phyloP scores from a whole-genome alignment of 2,329 filamentous ascomycete genomes.

The Onygenales sp. region DNA sequence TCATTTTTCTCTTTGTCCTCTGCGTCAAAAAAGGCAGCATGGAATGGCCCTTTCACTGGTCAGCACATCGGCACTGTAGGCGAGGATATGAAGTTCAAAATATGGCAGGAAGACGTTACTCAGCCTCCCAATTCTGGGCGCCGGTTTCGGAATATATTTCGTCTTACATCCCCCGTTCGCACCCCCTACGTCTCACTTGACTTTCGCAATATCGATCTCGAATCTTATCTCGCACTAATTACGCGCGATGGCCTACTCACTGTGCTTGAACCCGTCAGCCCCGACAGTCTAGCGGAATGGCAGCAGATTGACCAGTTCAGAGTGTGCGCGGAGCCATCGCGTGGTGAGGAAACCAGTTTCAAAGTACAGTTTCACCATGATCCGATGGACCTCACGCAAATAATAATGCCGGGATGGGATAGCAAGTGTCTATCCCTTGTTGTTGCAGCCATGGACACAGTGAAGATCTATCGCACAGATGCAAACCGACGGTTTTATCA shows the following conservation, averaged over 20 bases:
- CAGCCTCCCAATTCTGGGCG: constrained; percentile 64
- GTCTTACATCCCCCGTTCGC: constrained; percentile 58
- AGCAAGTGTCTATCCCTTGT: constrained; percentile 70
- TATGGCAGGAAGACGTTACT: constrained; percentile 86
- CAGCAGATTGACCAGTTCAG: constrained; percentile 64
- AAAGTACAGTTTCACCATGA: constrained; percentile 83
- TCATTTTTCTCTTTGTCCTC: constrained; percentile 1
- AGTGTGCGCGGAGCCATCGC: constrained; percentile 58
- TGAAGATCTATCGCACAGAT: constrained; percentile 73
- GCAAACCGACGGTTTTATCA: constrained; percentile 72
- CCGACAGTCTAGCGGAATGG: constrained; percentile 72
- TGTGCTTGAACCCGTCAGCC: constrained; percentile 76
- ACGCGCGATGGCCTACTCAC: constrained; percentile 71
- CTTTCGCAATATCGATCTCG: constrained; percentile 72
- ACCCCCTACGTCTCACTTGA: constrained; percentile 67
- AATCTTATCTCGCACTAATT: constrained; percentile 78
- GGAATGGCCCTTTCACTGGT: constrained; percentile 84
- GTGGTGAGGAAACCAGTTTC: constrained; percentile 82
- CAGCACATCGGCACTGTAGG: constrained; percentile 82
- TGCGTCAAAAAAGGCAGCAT: constrained; percentile 58
- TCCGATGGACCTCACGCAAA: constrained; percentile 59
- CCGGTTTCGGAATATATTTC: constrained; percentile 64
- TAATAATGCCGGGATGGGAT: constrained; percentile 70
- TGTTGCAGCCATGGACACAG: constrained; percentile 74
- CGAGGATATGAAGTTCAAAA: constrained; percentile 78